These are phyloP conservation scores for Silene uniflora DNA, from an alignment of 148 eudicot genomes.

Conservation along the genomic window DNA sequence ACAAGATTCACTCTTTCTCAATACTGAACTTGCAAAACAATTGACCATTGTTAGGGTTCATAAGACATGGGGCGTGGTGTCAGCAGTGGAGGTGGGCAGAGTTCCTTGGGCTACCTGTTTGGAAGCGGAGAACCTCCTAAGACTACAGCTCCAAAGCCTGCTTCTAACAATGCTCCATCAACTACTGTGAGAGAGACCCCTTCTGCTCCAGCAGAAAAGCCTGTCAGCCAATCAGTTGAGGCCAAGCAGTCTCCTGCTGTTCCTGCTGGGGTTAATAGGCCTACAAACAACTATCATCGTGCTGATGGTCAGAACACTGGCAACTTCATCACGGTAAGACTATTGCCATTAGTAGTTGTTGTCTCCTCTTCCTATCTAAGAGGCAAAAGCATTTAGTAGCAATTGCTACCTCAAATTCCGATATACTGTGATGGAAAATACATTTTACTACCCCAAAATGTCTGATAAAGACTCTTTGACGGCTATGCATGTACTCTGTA, in stretches of 20 bases:
- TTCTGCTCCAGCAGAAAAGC: slow-evolving; percentile 27
- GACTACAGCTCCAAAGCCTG: slow-evolving; percentile 50
- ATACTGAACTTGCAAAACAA: neutral
- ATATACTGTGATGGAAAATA: too few species aligned
- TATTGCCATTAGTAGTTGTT: too few species aligned
- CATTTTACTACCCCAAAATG: too few species aligned
- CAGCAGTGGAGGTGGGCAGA: slow-evolving; percentile 92
- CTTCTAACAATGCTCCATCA: slow-evolving; percentile 33
- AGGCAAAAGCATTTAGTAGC: too few species aligned
- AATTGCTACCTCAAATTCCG: neutral
- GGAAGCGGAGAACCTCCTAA: slow-evolving; percentile 75
- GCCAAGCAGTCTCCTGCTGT: slow-evolving; percentile 56
- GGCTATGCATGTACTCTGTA: too few species aligned
- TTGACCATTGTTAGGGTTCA: slow-evolving; percentile 9
- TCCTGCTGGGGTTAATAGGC: slow-evolving; percentile 74
- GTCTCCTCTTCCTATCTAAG: too few species aligned
- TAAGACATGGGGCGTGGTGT: slow-evolving; percentile 78
- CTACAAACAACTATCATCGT: slow-evolving; percentile 58
- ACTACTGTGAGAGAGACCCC: slow-evolving; percentile 32
- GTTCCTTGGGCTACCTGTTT: slow-evolving; percentile 77
- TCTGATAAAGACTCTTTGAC: too few species aligned
- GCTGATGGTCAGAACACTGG: slow-evolving; percentile 89
- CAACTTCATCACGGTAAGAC: slow-evolving; percentile 85
- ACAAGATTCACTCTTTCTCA: neutral
- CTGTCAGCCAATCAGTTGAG: slow-evolving; percentile 42